A percentile compares a stretch with the other conserved stretches of the same genome.
Evolutionary conservation across 176 grass and related monocot species (phyloP).

Genomic region (Elymus sibiricus): DNA sequence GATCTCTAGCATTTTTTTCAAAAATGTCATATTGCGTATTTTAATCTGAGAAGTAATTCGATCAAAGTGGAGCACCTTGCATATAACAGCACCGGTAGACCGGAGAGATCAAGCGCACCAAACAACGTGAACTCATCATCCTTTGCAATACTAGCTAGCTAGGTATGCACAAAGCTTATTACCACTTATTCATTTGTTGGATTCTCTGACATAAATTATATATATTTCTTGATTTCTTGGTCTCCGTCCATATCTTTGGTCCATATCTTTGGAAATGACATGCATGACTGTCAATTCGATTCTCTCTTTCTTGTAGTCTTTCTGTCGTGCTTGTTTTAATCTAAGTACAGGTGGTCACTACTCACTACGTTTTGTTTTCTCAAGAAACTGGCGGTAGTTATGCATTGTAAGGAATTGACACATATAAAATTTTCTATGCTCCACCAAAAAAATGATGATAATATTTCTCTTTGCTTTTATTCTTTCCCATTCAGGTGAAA

Average conservation of each 20-base stretch:
- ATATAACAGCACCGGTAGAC: neutral
- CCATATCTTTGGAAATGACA: slow-evolving; percentile 8
- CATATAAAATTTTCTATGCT: neutral
- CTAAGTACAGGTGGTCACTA: neutral
- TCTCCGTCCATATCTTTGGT: neutral
- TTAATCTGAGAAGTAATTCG: neutral
- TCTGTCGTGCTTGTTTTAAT: neutral
- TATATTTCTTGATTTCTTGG: neutral
- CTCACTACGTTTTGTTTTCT: neutral
- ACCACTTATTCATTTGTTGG: neutral
- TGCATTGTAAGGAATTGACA: neutral
- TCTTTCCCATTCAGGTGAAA: neutral
- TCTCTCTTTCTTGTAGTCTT: neutral
- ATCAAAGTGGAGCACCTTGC: neutral
- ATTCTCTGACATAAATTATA: neutral
- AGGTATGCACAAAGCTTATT: neutral
- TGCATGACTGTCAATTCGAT: slow-evolving; percentile 14
- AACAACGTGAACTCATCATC: neutral
- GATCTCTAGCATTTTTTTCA: neutral
- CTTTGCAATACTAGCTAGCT: neutral
- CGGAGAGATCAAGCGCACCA: slow-evolving; percentile 3
- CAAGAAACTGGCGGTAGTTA: neutral
- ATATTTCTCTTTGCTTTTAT: neutral
- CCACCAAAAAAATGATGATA: neutral
- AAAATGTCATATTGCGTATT: neutral